Conservation (phyloP, 1,139 yeast genomes). For the Saccharomyces hybrid region DNA sequence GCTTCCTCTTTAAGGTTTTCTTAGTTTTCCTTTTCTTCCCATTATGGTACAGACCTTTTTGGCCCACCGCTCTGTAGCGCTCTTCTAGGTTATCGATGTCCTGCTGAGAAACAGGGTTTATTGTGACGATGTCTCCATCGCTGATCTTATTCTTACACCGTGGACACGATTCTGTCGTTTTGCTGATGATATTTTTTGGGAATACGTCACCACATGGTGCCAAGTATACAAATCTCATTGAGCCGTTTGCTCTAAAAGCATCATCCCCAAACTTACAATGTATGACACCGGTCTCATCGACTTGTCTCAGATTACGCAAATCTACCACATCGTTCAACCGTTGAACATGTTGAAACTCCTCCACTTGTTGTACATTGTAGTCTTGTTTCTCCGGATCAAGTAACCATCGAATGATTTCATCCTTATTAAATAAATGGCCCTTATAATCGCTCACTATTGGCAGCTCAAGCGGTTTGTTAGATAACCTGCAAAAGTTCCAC, state of each 20-base stretch:
- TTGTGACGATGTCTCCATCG: too few relatives aligned
- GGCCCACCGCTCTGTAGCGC: too few relatives aligned
- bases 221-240: conserved; percentile 39
- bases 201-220: conserved; percentile 51
- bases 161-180: background rate
- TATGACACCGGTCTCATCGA: conserved; percentile 32
- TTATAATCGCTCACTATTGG: conserved; percentile 66
- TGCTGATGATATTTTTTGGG: conserved; percentile 33
- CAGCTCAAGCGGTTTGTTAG: conserved; percentile 9
- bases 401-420: conserved; percentile 52
- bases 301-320: conserved; percentile 30
- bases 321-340: conserved; percentile 46
- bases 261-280: conserved; percentile 49
- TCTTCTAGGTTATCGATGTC: too few relatives aligned
- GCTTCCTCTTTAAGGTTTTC: too few relatives aligned
- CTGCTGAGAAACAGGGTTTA: too few relatives aligned
- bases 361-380: conserved; percentile 28
- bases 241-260: conserved; percentile 29
- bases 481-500: too few relatives aligned
- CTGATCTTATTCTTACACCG: too few relatives aligned
- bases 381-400: conserved; percentile 31
- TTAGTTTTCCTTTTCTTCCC: too few relatives aligned
- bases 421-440: conserved; percentile 67
- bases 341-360: conserved; percentile 39
- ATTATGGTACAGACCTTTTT: too few relatives aligned